A percentile compares a stretch with the other conserved stretches of the same genome.
Evolutionary conservation across 208 protist genomes (phyloP).

Genomic region (Vickermania spadyakhi): DNA sequence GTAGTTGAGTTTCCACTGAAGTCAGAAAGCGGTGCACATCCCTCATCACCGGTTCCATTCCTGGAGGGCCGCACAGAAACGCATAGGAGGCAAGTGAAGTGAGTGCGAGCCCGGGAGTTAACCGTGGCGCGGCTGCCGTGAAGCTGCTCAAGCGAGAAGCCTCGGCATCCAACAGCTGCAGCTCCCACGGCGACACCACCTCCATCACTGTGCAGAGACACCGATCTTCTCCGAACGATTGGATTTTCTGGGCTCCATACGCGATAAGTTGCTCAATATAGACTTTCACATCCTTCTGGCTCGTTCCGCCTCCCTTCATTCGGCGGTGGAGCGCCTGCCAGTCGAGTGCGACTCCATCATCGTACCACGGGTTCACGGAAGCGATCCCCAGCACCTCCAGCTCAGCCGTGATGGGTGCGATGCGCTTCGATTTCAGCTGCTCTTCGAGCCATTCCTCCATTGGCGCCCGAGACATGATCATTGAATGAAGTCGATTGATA

Average conservation of each 20-base stretch:
- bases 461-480: too few relatives aligned
- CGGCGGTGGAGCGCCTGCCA: slow-evolving; percentile 48
- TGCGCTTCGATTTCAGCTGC: too few relatives aligned
- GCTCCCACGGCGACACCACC: slow-evolving; percentile 28
- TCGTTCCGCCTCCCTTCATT: slow-evolving; percentile 2
- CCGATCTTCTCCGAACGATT: not conserved
- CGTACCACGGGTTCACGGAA: slow-evolving; percentile 44
- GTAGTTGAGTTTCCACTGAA: slow-evolving; percentile 27
- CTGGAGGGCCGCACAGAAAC: slow-evolving; percentile 41
- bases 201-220: slow-evolving; percentile 33
- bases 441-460: too few relatives aligned
- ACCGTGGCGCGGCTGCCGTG: not conserved
- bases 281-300: not conserved
- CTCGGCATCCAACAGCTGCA: slow-evolving; percentile 40
- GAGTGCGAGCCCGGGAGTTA: not conserved
- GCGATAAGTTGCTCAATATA: not conserved
- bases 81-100: slow-evolving; percentile 13
- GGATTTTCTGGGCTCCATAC: not conserved
- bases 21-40: slow-evolving; percentile 32
- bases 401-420: too few relatives aligned
- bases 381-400: slow-evolving; percentile 30
- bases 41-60: slow-evolving; percentile 27
- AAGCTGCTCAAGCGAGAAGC: slow-evolving; percentile 38
- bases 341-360: slow-evolving; percentile 48
- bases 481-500: too few relatives aligned